These are phyloP conservation scores for Rossbeevera mucosa DNA, from an alignment of 768 basidiomycete species.

Conservation along the genomic window DNA sequence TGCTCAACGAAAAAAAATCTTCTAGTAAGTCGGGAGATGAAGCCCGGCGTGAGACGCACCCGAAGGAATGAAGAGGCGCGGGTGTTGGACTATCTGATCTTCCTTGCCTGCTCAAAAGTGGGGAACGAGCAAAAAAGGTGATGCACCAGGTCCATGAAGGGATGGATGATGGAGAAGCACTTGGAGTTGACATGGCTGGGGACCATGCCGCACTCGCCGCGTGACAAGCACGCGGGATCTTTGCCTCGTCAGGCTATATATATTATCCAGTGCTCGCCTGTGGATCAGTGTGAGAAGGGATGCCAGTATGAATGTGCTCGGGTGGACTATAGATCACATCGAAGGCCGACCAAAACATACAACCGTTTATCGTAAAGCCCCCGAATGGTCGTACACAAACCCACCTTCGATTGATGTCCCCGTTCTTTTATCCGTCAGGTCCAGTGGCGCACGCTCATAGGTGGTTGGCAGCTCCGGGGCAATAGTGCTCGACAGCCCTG, in stretches of 20 bases:
- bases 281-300: not conserved
- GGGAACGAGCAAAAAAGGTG: not conserved
- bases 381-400: not conserved
- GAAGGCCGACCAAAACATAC: not conserved
- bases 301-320: not conserved
- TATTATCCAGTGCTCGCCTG: not conserved
- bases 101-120: not conserved
- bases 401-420: not conserved
- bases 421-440: not conserved
- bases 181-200: not conserved
- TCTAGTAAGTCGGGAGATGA: not conserved
- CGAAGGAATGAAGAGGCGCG: not conserved
- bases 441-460: not conserved
- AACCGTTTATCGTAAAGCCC: not conserved
- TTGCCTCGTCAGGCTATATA: not conserved
- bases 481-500: not conserved
- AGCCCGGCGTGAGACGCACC: not conserved
- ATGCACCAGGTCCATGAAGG: not conserved
- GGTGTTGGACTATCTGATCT: not conserved
- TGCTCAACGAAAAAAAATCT: not conserved
- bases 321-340: not conserved
- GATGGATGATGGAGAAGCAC: not conserved
- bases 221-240: not conserved
- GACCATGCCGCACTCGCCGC: not conserved
- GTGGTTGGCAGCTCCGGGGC: not conserved